Base-by-base conservation (phyloP, 2,329 filamentous ascomycete species). In the Monosporascus ibericus region DNA sequence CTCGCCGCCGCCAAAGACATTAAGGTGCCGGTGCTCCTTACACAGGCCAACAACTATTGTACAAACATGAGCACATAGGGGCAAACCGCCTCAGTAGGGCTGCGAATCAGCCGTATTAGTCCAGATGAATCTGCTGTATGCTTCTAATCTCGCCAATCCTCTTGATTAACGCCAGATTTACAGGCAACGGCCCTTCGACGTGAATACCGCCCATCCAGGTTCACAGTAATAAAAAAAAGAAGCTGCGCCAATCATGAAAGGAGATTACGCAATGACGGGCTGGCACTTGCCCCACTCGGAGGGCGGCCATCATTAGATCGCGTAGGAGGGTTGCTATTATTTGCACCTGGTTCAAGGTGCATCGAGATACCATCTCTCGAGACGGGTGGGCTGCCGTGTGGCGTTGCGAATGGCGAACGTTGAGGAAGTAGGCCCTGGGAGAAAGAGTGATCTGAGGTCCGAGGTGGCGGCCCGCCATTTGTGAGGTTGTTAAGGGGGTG, bases 241-340 rank as follows among this genome's bases (percentile, higher is more conserved):
- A 47, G 37, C 44, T 47, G 34, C 50, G 39, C 42, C 47, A 36
- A 48, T 60, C 54, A 90, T 47, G 82, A 86, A 50, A 92, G 76
- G 48, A 92, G 69, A 62, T 92, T 91, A 60, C 85, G 82, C 55
- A 92, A 68, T 9, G 87, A 90, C 11, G 88, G 87, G 63, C 85
- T 91, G 17, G 87, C 86, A 62, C 88, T 91, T 4, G 87, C 87
- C n/a, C 86, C 86, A 48, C 79, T 80, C 30, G 77, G 71, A 34
- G 77, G 67, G 52, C 44, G 66, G 56, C 47, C 60, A 60, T 63
- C 66, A 59, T 51, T 72, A 5, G 64, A 62, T 49, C 71, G 63
- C 47, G 69, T 52, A 30, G 64, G 55, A 8, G 61, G 59, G 49
- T 65, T 69, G 25, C 52, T 60, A 47, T 59, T 66, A 58, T 64